phyloP scores from a whole-genome alignment of 768 basidiomycete species.

The Boletus rubescentipes region DNA sequence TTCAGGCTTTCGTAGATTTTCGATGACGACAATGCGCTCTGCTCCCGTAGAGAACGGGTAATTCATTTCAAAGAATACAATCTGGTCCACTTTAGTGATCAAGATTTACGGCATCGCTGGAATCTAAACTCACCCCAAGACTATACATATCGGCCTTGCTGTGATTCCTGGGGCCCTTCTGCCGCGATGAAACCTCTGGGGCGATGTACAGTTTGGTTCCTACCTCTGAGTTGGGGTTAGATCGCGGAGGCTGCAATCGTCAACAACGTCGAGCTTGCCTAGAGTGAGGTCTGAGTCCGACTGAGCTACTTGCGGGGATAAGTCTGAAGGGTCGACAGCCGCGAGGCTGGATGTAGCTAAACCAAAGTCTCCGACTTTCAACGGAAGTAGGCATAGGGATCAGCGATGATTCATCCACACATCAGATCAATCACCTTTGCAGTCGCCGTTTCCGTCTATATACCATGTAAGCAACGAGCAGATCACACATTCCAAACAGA shows the following conservation, averaged over 20 bases:
- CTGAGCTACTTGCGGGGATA: conserved; percentile 44
- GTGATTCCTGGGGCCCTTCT: conserved; percentile 68
- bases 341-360: conserved; percentile 82
- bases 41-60: conserved; percentile 76
- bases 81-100: conserved; percentile 41
- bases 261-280: conserved; percentile 39
- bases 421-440: conserved; percentile 53
- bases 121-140: conserved; percentile 62
- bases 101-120: neutral
- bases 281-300: conserved; percentile 73
- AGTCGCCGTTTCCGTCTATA: conserved; percentile 77
- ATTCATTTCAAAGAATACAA: conserved; percentile 98
- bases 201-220: conserved; percentile 93
- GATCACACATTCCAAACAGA: neutral
- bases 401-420: neutral
- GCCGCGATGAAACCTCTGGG: conserved; percentile 76
- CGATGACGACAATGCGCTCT: conserved; percentile 82
- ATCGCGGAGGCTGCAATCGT: neutral
- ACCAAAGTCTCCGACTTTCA: conserved; percentile 86
- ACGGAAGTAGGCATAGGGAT: neutral
- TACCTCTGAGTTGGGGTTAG: conserved; percentile 55
- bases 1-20: conserved; percentile 68
- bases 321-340: conserved; percentile 72
- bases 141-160: conserved; percentile 94
- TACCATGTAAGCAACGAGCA: neutral